Percentiles rank a stretch among this genome's conserved stretches.
Conservation (phyloP, 2,329 filamentous ascomycete species). For the Teratosphaeria gauchensis region DNA sequence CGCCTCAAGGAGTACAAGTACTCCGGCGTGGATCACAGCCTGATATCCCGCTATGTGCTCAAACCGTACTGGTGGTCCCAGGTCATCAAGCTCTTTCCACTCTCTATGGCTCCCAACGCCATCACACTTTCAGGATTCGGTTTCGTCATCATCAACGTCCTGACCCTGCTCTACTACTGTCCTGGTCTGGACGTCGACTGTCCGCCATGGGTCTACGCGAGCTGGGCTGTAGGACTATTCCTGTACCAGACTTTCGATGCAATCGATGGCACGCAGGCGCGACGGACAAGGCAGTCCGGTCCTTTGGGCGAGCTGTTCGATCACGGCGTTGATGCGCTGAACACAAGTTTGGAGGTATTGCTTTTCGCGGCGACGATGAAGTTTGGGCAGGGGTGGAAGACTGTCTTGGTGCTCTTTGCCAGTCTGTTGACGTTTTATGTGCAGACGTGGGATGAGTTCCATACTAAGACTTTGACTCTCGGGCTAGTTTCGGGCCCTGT, state of each 20-base stretch:
- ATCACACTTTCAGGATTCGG: constrained; percentile 91
- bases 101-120: constrained; percentile 72
- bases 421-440: constrained; percentile 87
- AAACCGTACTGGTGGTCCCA: constrained; percentile 97
- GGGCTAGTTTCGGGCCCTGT: constrained; percentile 90
- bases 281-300: constrained; percentile 83
- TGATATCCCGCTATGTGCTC: constrained; percentile 83
- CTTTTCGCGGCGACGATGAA: constrained; percentile 90
- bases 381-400: constrained; percentile 85
- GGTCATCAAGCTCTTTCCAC: constrained; percentile 88
- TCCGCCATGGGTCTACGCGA: constrained; percentile 88
- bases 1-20: constrained; percentile 95
- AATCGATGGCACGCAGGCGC: constrained; percentile 88
- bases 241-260: constrained; percentile 98
- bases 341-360: constrained; percentile 86
- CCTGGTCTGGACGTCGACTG: constrained; percentile 91
- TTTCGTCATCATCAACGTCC: constrained; percentile 81
- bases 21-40: constrained; percentile 69
- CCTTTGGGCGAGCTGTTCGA: constrained; percentile 95
- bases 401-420: constrained; percentile 65
- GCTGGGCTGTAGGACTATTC: constrained; percentile 82
- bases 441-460: constrained; percentile 98
- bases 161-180: constrained; percentile 92
- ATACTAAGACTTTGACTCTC: constrained; percentile 89
- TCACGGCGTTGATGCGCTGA: constrained; percentile 92